Evolutionary conservation across 805 yeast species (phyloP), one percentile per base, ranked within the genome.

Genomic region (Ogataea nitratoaversa): DNA sequence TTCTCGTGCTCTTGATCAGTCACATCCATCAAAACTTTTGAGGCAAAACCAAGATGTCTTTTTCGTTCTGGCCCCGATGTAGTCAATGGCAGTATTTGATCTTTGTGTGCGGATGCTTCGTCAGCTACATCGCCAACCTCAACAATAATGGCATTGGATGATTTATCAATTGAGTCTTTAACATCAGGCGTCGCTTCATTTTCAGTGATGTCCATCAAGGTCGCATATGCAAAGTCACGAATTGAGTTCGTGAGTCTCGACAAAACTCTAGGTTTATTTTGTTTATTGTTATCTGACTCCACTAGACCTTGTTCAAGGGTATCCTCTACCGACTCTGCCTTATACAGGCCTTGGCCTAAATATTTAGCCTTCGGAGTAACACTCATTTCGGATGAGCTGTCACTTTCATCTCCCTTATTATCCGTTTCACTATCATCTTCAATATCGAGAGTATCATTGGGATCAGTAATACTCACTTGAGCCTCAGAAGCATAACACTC

Each of bases 311-410:
- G 36, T 8, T 30, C 32, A 7, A 16, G 18, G 12, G 19, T 12
- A 5, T 37, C 24, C 14, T 28, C n/a, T 24, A 19, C 42, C 14
- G n/a, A 19, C n/a, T 24, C 30, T 11, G 30, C 42, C 19, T 29
- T n/a, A 32, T 24, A n/a, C n/a, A n/a, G n/a, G n/a, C n/a, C n/a
- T n/a, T n/a, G n/a, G n/a, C n/a, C n/a, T n/a, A n/a, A n/a, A n/a
- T n/a, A n/a, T n/a, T n/a, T n/a, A n/a, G n/a, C n/a, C n/a, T n/a
- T n/a, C n/a, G n/a, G n/a, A n/a, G n/a, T n/a, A n/a, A n/a, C n/a
- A n/a, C n/a, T n/a, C n/a, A n/a, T n/a, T n/a, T n/a, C n/a, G n/a
- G n/a, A n/a, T n/a, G n/a, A n/a, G n/a, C n/a, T n/a, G n/a, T n/a
- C n/a, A n/a, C n/a, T n/a, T n/a, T n/a, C n/a, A n/a, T n/a, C n/a